Base-by-base conservation (phyloP, 768 basidiomycete genomes). In the Hygrophorus russula region DNA sequence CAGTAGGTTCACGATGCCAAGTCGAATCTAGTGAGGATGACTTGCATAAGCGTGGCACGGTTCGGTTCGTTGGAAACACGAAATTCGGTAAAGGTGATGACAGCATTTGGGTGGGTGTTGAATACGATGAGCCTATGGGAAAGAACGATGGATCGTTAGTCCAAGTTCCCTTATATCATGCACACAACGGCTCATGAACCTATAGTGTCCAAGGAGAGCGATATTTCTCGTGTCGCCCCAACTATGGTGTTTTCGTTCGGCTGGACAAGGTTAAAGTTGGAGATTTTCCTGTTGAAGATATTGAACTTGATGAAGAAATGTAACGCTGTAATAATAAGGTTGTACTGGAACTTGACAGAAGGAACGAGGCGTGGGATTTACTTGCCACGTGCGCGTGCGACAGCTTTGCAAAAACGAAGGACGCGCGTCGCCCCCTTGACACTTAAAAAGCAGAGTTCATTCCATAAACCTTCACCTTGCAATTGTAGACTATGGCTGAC, bases 121-220 rank as follows among this genome's bases (percentile, higher is more conserved):
- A 94, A 58, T 88, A 92, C 55, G 94, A 98, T 56, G 94, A 98
- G 53, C 93, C 94, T 2, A 70, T 89, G 17, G 94, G 94, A 9
- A 97, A 93, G 66, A 92, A 93, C 49, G 86, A 97, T 59, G 94
- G 94, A 52, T 81, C 80, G 92, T 94, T 57, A 64, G 91, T 78
- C 7, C 12, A 33, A 44, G 41, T 14, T 2, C 34, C 13, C 11
- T 13, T 40, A 41, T 43, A 39, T 38, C 35, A 41, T 44, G 44
- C 36, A 14, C 18, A 38, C 19, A 20, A 36, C 28, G 14, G 30
- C 45, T 48, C 41, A 46, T 46, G 38, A 35, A 43, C 40, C 35
- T 32, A 13, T 50, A 94, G 92, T 0, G 83, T 94, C 2, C 74
- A 90, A 54, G 90, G 87, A 1, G 76, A 80, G 49, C 67, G 69